These are phyloP conservation scores for Tricholomella constricta DNA, from an alignment of 768 basidiomycete genomes.

Conservation along the genomic window DNA sequence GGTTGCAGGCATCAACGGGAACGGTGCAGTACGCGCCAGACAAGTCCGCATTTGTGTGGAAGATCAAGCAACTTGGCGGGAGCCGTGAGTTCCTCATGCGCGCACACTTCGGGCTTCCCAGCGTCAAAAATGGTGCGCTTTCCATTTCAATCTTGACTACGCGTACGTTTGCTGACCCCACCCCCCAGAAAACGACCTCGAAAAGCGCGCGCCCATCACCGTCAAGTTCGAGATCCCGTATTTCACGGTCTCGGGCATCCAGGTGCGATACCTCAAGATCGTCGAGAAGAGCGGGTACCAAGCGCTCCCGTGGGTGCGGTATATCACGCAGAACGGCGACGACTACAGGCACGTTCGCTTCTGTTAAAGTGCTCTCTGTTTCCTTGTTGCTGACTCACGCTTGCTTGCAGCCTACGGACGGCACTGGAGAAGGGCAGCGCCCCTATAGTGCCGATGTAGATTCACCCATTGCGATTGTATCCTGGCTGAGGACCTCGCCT, in stretches of 20 bases:
- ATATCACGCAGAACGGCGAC: slow-evolving; percentile 90
- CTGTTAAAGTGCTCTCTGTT: neutral
- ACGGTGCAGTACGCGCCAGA: slow-evolving; percentile 97
- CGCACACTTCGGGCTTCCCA: slow-evolving; percentile 95
- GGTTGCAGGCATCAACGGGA: slow-evolving; percentile 82
- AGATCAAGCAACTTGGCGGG: slow-evolving; percentile 97
- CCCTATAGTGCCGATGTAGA: slow-evolving; percentile 61
- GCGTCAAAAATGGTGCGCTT: slow-evolving; percentile 81
- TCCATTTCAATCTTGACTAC: neutral
- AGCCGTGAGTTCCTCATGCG: slow-evolving; percentile 97
- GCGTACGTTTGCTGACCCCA: neutral
- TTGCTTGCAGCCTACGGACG: slow-evolving; percentile 59
- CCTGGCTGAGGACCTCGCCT: too few species aligned
- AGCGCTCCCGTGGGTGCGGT: slow-evolving; percentile 94
- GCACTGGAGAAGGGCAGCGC: slow-evolving; percentile 75
- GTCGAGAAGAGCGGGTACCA: slow-evolving; percentile 99
- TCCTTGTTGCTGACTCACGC: neutral
- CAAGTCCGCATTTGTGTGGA: slow-evolving; percentile 98
- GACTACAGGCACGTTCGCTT: slow-evolving; percentile 70
- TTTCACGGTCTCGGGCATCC: slow-evolving; percentile 96
- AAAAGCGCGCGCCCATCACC: slow-evolving; percentile 92
- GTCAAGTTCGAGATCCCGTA: slow-evolving; percentile 99
- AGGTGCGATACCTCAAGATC: slow-evolving; percentile 97
- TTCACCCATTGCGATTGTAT: too few species aligned
- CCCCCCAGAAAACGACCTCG: slow-evolving; percentile 65